A percentile compares a stretch with the other conserved stretches of the same genome.
Evolutionary conservation across 768 basidiomycete species (phyloP).

Genomic region (Podaxis sp.): DNA sequence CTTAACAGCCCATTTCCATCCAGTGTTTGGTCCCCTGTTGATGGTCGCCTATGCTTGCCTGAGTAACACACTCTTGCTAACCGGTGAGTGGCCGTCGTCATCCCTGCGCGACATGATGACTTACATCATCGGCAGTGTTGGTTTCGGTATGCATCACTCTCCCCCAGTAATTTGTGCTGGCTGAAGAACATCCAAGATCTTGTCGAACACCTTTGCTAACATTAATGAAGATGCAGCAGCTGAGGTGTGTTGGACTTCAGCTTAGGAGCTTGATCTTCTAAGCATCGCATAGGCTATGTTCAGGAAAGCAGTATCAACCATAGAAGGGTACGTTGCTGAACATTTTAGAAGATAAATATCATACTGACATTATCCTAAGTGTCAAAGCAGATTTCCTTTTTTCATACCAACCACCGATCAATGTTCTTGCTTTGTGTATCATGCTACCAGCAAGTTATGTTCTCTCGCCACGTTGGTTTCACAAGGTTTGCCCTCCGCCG

Average conservation of each 20-base stretch:
- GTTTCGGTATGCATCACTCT: constrained; percentile 56
- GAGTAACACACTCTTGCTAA: constrained; percentile 88
- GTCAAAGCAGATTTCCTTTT: constrained; percentile 91
- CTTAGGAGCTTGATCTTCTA: background rate
- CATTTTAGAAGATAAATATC: background rate
- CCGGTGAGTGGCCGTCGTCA: constrained; percentile 42
- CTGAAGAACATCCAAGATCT: constrained; percentile 48
- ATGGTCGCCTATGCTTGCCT: constrained; percentile 90
- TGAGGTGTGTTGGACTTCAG: constrained; percentile 50
- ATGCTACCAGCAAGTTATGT: constrained; percentile 86
- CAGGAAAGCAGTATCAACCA: constrained; percentile 85
- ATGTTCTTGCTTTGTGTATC: constrained; percentile 79
- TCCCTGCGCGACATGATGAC: constrained; percentile 6
- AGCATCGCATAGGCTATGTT: constrained; percentile 74
- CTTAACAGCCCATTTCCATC: constrained; percentile 65
- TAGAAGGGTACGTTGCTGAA: constrained; percentile 67
- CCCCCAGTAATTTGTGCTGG: background rate
- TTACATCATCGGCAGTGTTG: constrained; percentile 44
- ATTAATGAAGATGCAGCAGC: constrained; percentile 93
- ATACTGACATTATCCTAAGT: constrained; percentile 21
- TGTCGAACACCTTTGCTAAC: constrained; percentile 92
- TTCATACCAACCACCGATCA: constrained; percentile 92
- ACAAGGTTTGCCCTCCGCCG: constrained; percentile 57
- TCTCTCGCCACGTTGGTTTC: constrained; percentile 94
- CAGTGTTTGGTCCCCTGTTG: constrained; percentile 84